Base-by-base conservation (phyloP, 805 yeast genomes). In the Myxozyma udenii region DNA sequence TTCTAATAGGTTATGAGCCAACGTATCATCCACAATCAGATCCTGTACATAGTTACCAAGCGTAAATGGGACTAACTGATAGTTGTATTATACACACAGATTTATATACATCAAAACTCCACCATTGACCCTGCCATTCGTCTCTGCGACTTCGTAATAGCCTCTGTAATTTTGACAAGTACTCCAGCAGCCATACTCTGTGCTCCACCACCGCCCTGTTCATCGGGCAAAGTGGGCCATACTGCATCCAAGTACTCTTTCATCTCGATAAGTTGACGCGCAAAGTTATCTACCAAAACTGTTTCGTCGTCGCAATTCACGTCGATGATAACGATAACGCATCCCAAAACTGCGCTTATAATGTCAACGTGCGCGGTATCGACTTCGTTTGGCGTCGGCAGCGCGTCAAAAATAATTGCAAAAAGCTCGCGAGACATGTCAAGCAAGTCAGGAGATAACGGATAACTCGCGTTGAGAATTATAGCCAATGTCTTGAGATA, bases 351-450 rank as follows among this genome's bases (percentile, higher is more conserved):
- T 2, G 70, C 68, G 3, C 26, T 6, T 16, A 41, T 47, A 23
- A 41, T 26, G 36, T 28, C 33, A 28, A 21, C 9, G 36, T 4
- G 24, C 16, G 22, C 5, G 6, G 22, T 4, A 9, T 4, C 21
- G 6, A 4, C n/a, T 5, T 24, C 4, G 32, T 16, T 9, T 9
- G 26, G 33, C 9, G 33, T 9, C 33, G 33, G 33, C 9, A 28
- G 33, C 9, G 14, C 33, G 33, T 14, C 14, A 28, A 28, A 14
- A 7, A 48, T 7, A 7, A 79, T 63, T 0, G 65, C 58, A 4
- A 83, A 55, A 48, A 75, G 66, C 55, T 84, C 89, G 1, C 68
- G 63, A 1, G 78, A 71, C 87, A 85, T 83, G 33, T 78, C 85
- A 1, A 68, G 64, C 22, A 80, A 62, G 40, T 78, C 76, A 1